Evolutionary conservation across 2,329 filamentous ascomycete species (phyloP).

Genomic region (Botrytis cinerea): DNA sequence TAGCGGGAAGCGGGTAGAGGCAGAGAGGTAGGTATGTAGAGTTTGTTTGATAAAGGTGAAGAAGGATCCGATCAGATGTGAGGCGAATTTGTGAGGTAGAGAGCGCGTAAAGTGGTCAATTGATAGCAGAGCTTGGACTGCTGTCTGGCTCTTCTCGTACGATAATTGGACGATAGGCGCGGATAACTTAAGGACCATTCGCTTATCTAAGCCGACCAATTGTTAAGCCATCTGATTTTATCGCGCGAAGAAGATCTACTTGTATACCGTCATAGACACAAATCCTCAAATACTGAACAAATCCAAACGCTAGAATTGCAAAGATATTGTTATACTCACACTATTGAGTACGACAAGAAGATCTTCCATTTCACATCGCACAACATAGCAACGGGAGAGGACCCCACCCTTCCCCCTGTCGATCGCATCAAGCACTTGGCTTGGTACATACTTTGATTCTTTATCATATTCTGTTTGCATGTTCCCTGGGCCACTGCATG

Average conservation of each 20-base stretch:
- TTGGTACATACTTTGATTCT: conserved; percentile 8
- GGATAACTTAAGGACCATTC: neutral
- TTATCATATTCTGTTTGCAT: conserved; percentile 16
- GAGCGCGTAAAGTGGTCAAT: conserved; percentile 1
- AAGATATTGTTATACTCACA: neutral
- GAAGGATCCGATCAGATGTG: neutral
- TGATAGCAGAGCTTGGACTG: conserved; percentile 1
- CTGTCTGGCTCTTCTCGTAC: neutral
- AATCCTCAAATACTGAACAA: neutral
- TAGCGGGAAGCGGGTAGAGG: neutral
- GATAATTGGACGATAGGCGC: conserved; percentile 11
- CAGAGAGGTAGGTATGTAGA: neutral
- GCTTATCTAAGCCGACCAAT: neutral
- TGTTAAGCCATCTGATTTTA: neutral
- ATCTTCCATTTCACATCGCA: neutral
- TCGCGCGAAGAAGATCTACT: neutral
- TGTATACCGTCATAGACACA: neutral
- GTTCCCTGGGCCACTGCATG: conserved; percentile 14
- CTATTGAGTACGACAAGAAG: neutral
- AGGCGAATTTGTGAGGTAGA: neutral
- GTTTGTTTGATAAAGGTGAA: conserved; percentile 8
- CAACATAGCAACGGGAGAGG: neutral
- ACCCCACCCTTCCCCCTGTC: neutral
- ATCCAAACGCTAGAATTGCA: neutral
- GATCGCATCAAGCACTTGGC: neutral